Evolutionary conservation across 2,329 filamentous ascomycete species (phyloP), one percentile per base, ranked within the genome.

Genomic region (Sphaerulina vaccinii): DNA sequence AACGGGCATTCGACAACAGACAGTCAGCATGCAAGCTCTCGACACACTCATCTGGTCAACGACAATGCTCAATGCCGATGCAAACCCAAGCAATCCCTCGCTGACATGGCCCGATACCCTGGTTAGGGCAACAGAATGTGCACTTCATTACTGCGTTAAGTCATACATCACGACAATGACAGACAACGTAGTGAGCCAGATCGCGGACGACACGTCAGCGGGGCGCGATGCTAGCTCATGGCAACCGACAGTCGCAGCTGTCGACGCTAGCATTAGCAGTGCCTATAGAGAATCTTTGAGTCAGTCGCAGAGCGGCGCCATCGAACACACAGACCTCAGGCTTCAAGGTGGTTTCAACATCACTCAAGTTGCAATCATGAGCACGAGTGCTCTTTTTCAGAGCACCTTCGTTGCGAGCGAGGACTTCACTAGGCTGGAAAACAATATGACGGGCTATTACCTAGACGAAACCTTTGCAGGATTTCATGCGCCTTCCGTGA

Each of bases 101-200:
- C 16, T 27, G 1, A 23, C 11, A 5, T 55, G 52, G 52, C 52
- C 55, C 1, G 6, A 55, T 8, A 9, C 47, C 6, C n/a, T 29
- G 7, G 11, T 56, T n/a, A 9, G 39, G 1, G 50, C 53, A 2
- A 19, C 42, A 6, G 56, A 58, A 33, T 56, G 56, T 36, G 53
- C 41, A 4, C 43, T 58, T 2, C 49, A 52, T 27, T 58, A 58
- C 40, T 56, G 56, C 40, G 50, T 58, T 8, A 58, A 56, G 11
- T 13, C 18, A 7, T 56, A 58, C 38, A 22, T 39, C 3, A 41
- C 43, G 0, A 29, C n/a, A 10, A 46, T 54, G 19, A 40, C 21
- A 3, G 53, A 53, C 47, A 37, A 37, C 15, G 35, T 9, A 5
- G 18, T 49, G 4, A 29, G 19, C 11, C 37, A 52, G 13, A 27